Base-by-base conservation (phyloP, 1,284 basidiomycete genomes). In the Gymnopus androsaceus region DNA sequence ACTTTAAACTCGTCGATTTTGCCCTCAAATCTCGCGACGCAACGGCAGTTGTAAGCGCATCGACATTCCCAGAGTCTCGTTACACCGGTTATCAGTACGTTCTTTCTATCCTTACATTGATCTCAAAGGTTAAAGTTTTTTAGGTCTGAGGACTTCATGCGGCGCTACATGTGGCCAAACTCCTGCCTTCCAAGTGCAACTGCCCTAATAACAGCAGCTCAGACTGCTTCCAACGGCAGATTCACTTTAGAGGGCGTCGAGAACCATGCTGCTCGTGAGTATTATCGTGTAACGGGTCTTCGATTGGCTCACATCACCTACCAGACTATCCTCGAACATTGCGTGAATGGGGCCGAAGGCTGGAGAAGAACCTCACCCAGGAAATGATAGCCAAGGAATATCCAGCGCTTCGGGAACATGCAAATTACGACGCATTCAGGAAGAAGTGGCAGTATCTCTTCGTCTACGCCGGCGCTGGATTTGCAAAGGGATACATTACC, bases 91-190 rank as follows among this genome's bases (percentile, higher is more conserved):
- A 86, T 66, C 87, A 90, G 85, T 87, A 61, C 64, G 84, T 77
- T 11, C 51, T 56, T 42, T 44, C 2, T n/a, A 15, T 27, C 41
- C 15, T 27, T 27, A 14, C 23, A 28, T 21, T n/a, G 25, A 27
- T 42, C 25, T 14, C n/a, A n/a, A n/a, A n/a, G n/a, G n/a, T 21
- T 21, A 21, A 3, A 42, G 3, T 42, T 42, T 3, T 25, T 34
- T 62, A 90, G 84, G 70, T 80, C 87, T n/a, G 87, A 92, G 66
- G 91, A 94, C 70, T 94, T 94, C 72, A 93, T 94, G 82, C 83
- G 89, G 50, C 88, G 88, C 63, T 95, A 92, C 74, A 90, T 95
- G 84, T 95, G 94, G 90, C 93, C 94, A 3, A 94, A 95, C 63
- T 92, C 90, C 1, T 92, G 89, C 69, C 74, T 94, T 25, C 93